Evolutionary conservation across 768 basidiomycete species (phyloP), one percentile per base, ranked within the genome.

Genomic region (Tricholoma flavovirens): DNA sequence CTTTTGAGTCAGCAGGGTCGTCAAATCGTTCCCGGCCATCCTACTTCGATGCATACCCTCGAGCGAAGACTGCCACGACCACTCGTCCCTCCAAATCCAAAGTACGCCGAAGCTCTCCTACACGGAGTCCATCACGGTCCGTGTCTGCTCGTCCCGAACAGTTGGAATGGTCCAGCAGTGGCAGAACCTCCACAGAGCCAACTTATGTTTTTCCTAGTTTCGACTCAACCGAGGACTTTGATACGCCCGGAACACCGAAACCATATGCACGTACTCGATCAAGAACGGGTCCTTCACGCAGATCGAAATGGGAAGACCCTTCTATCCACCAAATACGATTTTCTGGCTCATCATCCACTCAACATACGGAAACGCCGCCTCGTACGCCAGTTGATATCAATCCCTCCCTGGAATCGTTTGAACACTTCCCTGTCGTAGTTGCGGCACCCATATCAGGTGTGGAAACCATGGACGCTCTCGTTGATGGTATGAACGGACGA

Each of bases 401-500:
- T 32, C 63, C 67, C 19, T 73, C 73, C 22, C 68, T 56, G 38
- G 75, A 76, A 45, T 79, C 74, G 15, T 70, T 80, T 46, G 76
- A 80, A 50, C 69, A 79, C 49, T 82, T 85, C 61, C 76, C 85
- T 14, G 84, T 86, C 22, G 67, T 88, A 24, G 90, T 93, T 17
- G 81, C 89, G 43, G 89, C 90, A 17, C 88, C 89, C 4, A 72
- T 87, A 6, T 69, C 88, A 5, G 90, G 89, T 2, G 89, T 93
- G 8, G 90, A 92, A 71, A 84, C 83, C 8, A 88, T 93, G 84
- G 91, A 93, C 66, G 91, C 91, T 11, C 70, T 93, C 53, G 91
- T 93, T 6, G 90, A 92, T 60, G 88, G 88, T 8, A 93, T 93
- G 91, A 93, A 93, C 64, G 86, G 86, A 24, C 80, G 78, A 43